A percentile compares a stretch with the other conserved stretches of the same genome.
Evolutionary conservation across 352 stramenopile genomes (phyloP).

Genomic region (Blastocystis sp.): DNA sequence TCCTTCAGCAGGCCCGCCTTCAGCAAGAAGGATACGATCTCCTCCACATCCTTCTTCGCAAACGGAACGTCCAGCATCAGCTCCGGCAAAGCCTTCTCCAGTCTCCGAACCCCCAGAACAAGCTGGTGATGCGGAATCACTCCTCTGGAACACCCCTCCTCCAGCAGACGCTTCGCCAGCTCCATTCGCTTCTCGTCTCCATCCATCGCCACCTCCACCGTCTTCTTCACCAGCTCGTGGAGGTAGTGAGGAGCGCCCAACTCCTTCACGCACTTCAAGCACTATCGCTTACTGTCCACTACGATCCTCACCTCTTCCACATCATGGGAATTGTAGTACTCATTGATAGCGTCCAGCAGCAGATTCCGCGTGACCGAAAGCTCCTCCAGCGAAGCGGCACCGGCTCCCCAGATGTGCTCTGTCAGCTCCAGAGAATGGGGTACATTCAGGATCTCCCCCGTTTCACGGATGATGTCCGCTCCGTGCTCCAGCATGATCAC

Average conservation of each 20-base stretch:
- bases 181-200: conserved; percentile 71
- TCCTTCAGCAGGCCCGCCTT: not conserved
- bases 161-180: conserved; percentile 73
- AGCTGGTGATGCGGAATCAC: conserved; percentile 58
- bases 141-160: conserved; percentile 71
- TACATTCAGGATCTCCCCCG: conserved; percentile 58
- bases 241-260: conserved; percentile 91
- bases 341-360: conserved; percentile 73
- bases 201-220: conserved; percentile 77
- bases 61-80: conserved; percentile 56
- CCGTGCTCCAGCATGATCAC: conserved; percentile 87
- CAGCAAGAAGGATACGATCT: not conserved
- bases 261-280: conserved; percentile 88
- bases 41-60: conserved; percentile 13
- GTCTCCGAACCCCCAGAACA: conserved; percentile 21
- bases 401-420: conserved; percentile 90
- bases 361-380: conserved; percentile 85
- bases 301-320: conserved; percentile 25
- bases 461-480: conserved; percentile 73
- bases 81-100: conserved; percentile 17
- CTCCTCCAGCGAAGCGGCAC: conserved; percentile 84
- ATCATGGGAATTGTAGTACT: conserved; percentile 51
- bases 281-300: conserved; percentile 77
- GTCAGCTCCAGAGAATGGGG: conserved; percentile 86
- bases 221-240: conserved; percentile 90